These are phyloP conservation scores for Apiospora koreana DNA, from an alignment of 2,329 filamentous ascomycete genomes.

Conservation along the genomic window DNA sequence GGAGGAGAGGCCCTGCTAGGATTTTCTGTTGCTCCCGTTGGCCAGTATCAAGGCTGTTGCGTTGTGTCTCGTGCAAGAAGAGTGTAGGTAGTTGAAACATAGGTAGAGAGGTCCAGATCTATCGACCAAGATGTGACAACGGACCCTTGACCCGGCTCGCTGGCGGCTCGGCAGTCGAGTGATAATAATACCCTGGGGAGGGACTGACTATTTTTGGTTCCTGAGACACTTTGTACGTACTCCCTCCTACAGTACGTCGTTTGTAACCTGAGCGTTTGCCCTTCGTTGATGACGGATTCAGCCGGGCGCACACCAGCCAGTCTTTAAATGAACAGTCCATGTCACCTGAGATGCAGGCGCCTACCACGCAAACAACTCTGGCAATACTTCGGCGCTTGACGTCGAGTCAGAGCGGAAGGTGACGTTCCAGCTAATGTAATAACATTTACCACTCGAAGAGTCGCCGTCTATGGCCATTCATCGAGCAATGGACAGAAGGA, in stretches of 20 bases:
- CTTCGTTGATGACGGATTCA: not conserved
- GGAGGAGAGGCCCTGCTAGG: not conserved
- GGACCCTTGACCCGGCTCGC: not conserved
- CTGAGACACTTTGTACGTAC: constrained; percentile 2
- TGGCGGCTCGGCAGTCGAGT: not conserved
- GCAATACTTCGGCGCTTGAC: not conserved
- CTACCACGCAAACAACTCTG: not conserved
- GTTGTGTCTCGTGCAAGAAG: not conserved
- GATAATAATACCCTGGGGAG: not conserved
- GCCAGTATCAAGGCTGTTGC: not conserved
- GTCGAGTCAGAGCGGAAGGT: not conserved
- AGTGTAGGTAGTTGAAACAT: constrained; percentile 1
- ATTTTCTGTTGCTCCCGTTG: not conserved
- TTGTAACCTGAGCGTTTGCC: not conserved
- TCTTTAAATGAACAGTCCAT: not conserved
- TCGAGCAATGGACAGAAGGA: not conserved
- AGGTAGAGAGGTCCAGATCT: not conserved
- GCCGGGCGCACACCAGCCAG: not conserved
- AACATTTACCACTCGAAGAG: not conserved
- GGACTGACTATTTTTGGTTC: not conserved
- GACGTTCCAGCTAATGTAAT: not conserved
- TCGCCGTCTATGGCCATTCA: not conserved
- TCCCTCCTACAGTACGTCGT: not conserved
- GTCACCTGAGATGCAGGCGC: not conserved
- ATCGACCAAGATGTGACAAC: not conserved